Percentiles rank a stretch among this genome's conserved stretches.
These are phyloP conservation scores for Lodderomyces theae DNA, from an alignment of 1,139 yeast genomes.

Conservation along the genomic window DNA sequence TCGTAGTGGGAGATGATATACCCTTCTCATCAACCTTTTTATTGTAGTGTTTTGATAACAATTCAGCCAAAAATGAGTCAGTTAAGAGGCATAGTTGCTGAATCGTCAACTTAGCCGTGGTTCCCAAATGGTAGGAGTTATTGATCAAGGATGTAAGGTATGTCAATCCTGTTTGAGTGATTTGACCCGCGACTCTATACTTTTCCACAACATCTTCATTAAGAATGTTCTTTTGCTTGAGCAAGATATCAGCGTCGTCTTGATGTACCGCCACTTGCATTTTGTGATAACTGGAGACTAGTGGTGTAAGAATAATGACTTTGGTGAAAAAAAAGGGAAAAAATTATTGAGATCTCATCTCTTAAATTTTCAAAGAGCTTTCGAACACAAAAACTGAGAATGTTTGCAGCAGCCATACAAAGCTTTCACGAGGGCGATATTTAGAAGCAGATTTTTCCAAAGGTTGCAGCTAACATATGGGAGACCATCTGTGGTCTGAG, in stretches of 20 bases:
- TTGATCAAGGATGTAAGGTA: constrained; percentile 67
- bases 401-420: too few relatives aligned
- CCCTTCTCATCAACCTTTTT: constrained; percentile 73
- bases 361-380: not conserved
- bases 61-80: constrained; percentile 64
- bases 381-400: not conserved
- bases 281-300: not conserved
- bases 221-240: constrained; percentile 71
- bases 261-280: constrained; percentile 68
- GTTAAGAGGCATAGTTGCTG: constrained; percentile 81
- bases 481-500: too few relatives aligned
- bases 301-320: too few relatives aligned
- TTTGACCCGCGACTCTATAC: constrained; percentile 87
- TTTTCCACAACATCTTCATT: constrained; percentile 65
- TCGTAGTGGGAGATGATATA: constrained; percentile 84
- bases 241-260: constrained; percentile 70
- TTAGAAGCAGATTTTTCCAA: too few relatives aligned
- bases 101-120: constrained; percentile 47
- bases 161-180: constrained; percentile 80
- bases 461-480: too few relatives aligned
- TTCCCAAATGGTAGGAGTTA: constrained; percentile 61
- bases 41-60: constrained; percentile 54
- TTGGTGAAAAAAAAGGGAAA: constrained; percentile 1
- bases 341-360: not conserved
- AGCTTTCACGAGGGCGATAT: too few relatives aligned